These are phyloP conservation scores for Moniliophthora roreri DNA, from an alignment of 1,284 basidiomycete genomes.

Conservation along the genomic window DNA sequence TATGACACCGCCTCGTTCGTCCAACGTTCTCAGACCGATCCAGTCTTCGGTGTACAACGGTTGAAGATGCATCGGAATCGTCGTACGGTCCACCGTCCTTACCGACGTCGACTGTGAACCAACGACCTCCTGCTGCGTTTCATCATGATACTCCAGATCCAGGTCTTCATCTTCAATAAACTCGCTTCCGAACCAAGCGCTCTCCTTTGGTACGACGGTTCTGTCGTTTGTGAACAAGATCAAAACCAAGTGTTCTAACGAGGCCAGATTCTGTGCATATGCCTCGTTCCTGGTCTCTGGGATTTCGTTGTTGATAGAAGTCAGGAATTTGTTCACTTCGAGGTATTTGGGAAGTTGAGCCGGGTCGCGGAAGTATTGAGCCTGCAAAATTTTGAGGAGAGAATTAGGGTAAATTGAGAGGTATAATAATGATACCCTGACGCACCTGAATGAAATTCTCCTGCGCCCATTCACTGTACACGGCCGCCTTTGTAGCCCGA, in stretches of 20 bases:
- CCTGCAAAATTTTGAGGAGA: slow-evolving; percentile 54
- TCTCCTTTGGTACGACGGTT: slow-evolving; percentile 83
- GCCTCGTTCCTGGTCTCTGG: slow-evolving; percentile 50
- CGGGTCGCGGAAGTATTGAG: slow-evolving; percentile 94
- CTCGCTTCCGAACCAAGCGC: slow-evolving; percentile 81
- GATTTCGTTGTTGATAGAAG: slow-evolving; percentile 76
- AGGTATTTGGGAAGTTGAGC: slow-evolving; percentile 73
- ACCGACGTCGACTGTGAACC: not conserved
- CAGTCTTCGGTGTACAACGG: slow-evolving; percentile 84
- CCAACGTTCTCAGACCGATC: slow-evolving; percentile 81
- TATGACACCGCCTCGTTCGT: slow-evolving; percentile 67
- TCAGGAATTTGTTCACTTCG: slow-evolving; percentile 66
- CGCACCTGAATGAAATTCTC: slow-evolving; percentile 75
- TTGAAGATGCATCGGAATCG: slow-evolving; percentile 77
- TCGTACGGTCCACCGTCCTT: slow-evolving; percentile 16
- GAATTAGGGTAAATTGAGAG: not conserved
- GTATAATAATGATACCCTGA: slow-evolving; percentile 7
- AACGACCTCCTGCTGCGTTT: not conserved
- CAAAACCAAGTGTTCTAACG: slow-evolving; percentile 62
- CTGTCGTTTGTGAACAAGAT: slow-evolving; percentile 70
- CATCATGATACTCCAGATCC: not conserved
- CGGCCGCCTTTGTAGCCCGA: slow-evolving; percentile 68
- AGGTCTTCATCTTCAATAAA: slow-evolving; percentile 35
- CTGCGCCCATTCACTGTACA: slow-evolving; percentile 86
- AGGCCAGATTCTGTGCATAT: slow-evolving; percentile 59